Base-by-base conservation (phyloP, 176 grass and related monocot species). In the Chrysopogon serrulatus region DNA sequence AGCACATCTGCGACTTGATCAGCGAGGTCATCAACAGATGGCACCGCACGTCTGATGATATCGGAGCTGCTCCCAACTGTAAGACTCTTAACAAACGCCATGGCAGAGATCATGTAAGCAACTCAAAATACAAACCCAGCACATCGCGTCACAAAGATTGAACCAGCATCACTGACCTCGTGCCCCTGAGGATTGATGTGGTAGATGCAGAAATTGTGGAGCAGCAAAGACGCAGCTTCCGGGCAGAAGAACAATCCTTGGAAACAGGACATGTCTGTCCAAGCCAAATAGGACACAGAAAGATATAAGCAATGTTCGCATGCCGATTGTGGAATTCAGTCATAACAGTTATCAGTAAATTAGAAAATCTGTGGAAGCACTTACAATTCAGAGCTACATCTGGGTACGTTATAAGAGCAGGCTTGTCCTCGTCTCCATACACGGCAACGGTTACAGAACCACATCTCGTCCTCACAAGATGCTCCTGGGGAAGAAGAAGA, bases 181-280 rank as follows among this genome's bases (percentile, higher is more conserved):
- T 97, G 94, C 16, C 94, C 94, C 24, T 87, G 92, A 78, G 94
- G 94, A 76, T 79, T 97, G 47, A 97, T 94, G 75, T 92, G 94
- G 53, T 97, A 94, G 68, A 97, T 83, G 56, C 94, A 97, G 79
- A 97, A 97, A 57, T 97, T 94, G 69, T 94, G 88, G 31, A 97
- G 90, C 47, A 94, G 87, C 60, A 97, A 65, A 54, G 92, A 90
- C 42, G 82, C 83, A 2, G 80, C 90, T 74, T 97, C 94, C 0
- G 90, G 90, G 71, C 90, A 97, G 71, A 97, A 92, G 45, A 97
- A 76, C 78, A 97, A 86, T 84, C 90, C 94, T 80, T 94, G 92
- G 83, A 94, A 97, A 68, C 94, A 97, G 45, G 92, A 94, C 87
- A 92, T 87, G 83, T 97, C 94, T 97, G 86, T 13, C 10, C 51